Percentiles rank a stretch among this genome's conserved stretches.
These are phyloP conservation scores for Venturia oleaginea DNA, from an alignment of 2,329 filamentous ascomycete genomes.

Conservation along the genomic window DNA sequence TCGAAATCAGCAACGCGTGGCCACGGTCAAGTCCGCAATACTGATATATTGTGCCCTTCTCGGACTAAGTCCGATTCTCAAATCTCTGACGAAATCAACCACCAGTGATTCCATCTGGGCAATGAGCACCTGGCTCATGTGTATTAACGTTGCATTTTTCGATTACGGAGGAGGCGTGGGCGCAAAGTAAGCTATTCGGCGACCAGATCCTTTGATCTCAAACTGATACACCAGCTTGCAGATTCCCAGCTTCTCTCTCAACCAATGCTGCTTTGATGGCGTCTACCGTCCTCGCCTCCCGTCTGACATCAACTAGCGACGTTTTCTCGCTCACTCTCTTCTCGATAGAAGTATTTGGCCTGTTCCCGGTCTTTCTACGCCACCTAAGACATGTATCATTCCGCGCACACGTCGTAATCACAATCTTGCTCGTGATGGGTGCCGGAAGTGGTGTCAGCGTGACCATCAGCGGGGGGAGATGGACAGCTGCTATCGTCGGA, in stretches of 20 bases:
- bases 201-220: neutral
- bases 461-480: conserved; percentile 44
- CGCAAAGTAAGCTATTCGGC: conserved; percentile 34
- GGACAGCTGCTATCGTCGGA: conserved; percentile 56
- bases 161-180: conserved; percentile 72
- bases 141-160: conserved; percentile 96
- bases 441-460: conserved; percentile 70
- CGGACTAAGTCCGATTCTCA: conserved; percentile 87
- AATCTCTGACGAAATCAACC: conserved; percentile 89
- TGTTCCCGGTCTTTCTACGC: conserved; percentile 95
- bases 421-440: conserved; percentile 64
- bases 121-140: conserved; percentile 83
- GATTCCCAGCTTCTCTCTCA: conserved; percentile 67
- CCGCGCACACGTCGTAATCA: conserved; percentile 70
- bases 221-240: conserved; percentile 23
- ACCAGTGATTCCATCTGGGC: conserved; percentile 96
- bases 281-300: conserved; percentile 83
- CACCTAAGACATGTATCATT: conserved; percentile 76
- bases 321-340: conserved; percentile 94
- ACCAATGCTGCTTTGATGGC: conserved; percentile 97
- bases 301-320: conserved; percentile 80
- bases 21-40: conserved; percentile 83
- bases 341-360: conserved; percentile 91
- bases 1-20: conserved; percentile 54
- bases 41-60: conserved; percentile 90